A percentile compares a stretch with the other conserved stretches of the same genome.
Conservation (phyloP, 1,284 basidiomycete species). For the Ustilago xerochloae region DNA sequence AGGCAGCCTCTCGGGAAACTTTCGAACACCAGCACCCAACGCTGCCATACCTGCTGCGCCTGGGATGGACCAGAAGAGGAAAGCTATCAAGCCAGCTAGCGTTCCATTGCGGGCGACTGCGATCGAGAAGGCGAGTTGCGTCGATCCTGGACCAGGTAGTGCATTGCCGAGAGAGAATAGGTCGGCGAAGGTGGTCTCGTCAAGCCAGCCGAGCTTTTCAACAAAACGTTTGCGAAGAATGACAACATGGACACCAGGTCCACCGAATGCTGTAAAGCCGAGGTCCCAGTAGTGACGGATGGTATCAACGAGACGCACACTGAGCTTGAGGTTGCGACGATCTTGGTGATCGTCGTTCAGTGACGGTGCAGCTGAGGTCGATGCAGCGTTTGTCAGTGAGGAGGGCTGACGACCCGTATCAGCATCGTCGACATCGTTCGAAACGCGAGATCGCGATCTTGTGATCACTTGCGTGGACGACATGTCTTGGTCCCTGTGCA, state of each 20-base stretch:
- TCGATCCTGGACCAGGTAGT: slow-evolving; percentile 70
- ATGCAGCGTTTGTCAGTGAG: slow-evolving; percentile 2
- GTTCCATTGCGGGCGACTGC: slow-evolving; percentile 68
- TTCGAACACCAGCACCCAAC: slow-evolving; percentile 72
- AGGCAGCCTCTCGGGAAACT: slow-evolving; percentile 71
- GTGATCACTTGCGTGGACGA: slow-evolving; percentile 19
- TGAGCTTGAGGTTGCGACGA: slow-evolving; percentile 31
- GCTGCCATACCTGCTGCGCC: slow-evolving; percentile 73
- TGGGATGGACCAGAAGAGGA: slow-evolving; percentile 70
- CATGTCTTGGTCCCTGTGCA: slow-evolving; percentile 4
- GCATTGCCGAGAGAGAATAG: slow-evolving; percentile 71
- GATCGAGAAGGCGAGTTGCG: slow-evolving; percentile 70
- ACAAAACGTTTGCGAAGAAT: slow-evolving; percentile 56
- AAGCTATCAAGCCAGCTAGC: slow-evolving; percentile 68
- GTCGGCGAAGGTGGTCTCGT: slow-evolving; percentile 64
- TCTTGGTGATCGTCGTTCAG: slow-evolving; percentile 19
- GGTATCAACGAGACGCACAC: slow-evolving; percentile 46
- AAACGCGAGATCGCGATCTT: slow-evolving; percentile 13
- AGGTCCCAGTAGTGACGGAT: slow-evolving; percentile 55
- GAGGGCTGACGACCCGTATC: background rate
- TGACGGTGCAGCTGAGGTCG: slow-evolving; percentile 2
- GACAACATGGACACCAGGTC: slow-evolving; percentile 47
- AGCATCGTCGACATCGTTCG: background rate
- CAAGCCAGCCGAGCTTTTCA: slow-evolving; percentile 55
- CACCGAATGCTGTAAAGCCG: slow-evolving; percentile 49